Evolutionary conservation across 148 eudicot genomes (phyloP), one percentile per base, ranked within the genome.

Genomic region (Vaccinium corymbosum): DNA sequence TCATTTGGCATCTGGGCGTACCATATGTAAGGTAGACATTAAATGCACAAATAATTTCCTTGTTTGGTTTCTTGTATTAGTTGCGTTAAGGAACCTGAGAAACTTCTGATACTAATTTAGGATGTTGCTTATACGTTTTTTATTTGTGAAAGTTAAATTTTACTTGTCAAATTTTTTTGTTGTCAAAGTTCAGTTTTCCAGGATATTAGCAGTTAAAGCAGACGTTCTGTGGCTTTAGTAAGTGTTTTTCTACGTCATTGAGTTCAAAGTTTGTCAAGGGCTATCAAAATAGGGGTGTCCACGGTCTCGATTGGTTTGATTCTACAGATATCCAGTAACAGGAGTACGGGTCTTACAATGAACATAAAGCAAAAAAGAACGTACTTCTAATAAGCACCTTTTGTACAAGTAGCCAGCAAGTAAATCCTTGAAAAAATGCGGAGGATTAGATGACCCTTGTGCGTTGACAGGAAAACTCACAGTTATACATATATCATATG

Each of bases 1-100:
- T 81, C 99, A 97, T 91, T 85, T 97, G 88, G 99, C 98, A 85
- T 76, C 99, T 88, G 99, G 99, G 29, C 99, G 99, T 82, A 94
- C 98, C 49, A 20, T 97, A 55, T 97, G 99, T 85, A 95, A 94
- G 99, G 99, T 97, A 80, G 84, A 86, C 68, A 55, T 76, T 53
- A 46, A 38, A 48, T 52, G 51, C 29, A 35, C 56, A 75, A 42
- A 35, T 49, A 56, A 25, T 48, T 73, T 25, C 72, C 1, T 6
- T 72, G 19, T 71, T 53, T 38, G 17, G 66, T 72, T 53, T 29
- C 29, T 56, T 64, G 19, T 20, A 42, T 15, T 72, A 52, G 77
- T 9, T 68, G 57, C 74, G n/a, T 53, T 53, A 52, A 32, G 22
- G 62, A 82, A 52, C 66, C 46, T 16, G 52, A 50, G 38, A 22